Percentiles rank a stretch among this genome's conserved stretches.
These are phyloP conservation scores for Crithidia mellificae DNA, from an alignment of 208 protist species.

Conservation along the genomic window DNA sequence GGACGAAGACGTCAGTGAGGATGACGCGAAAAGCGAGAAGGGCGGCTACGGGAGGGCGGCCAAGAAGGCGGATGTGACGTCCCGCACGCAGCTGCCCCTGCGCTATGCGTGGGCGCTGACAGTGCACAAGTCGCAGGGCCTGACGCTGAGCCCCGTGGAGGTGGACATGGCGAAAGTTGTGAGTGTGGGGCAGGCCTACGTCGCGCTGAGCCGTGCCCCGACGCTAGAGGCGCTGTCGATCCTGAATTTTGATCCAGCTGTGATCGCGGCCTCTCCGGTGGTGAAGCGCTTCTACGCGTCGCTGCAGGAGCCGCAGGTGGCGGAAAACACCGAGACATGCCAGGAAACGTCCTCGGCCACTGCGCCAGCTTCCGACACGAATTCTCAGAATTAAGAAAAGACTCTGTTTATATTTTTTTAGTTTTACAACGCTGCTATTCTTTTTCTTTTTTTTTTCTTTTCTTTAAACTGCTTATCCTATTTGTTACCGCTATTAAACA, in stretches of 20 bases:
- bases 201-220: constrained; percentile 68
- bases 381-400: too few relatives aligned
- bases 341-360: background rate
- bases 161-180: constrained; percentile 63
- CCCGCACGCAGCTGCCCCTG: constrained; percentile 84
- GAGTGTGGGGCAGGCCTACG: constrained; percentile 75
- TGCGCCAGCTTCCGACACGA: too few relatives aligned
- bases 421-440: too few relatives aligned
- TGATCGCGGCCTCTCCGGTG: constrained; percentile 47
- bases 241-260: constrained; percentile 39
- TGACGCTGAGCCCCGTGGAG: constrained; percentile 68
- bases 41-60: background rate
- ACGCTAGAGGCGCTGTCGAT: constrained; percentile 50
- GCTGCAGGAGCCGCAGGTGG: background rate
- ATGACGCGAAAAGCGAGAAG: background rate
- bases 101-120: constrained; percentile 93
- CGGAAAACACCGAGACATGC: background rate
- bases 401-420: too few relatives aligned
- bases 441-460: too few relatives aligned
- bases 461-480: too few relatives aligned
- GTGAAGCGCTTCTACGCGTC: constrained; percentile 54
- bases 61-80: constrained; percentile 32
- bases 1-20: background rate
- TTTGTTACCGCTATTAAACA: too few relatives aligned
- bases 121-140: constrained; percentile 95